Base-by-base conservation (phyloP, 2,329 filamentous ascomycete genomes). In the Pseudogymnoascus sp. region DNA sequence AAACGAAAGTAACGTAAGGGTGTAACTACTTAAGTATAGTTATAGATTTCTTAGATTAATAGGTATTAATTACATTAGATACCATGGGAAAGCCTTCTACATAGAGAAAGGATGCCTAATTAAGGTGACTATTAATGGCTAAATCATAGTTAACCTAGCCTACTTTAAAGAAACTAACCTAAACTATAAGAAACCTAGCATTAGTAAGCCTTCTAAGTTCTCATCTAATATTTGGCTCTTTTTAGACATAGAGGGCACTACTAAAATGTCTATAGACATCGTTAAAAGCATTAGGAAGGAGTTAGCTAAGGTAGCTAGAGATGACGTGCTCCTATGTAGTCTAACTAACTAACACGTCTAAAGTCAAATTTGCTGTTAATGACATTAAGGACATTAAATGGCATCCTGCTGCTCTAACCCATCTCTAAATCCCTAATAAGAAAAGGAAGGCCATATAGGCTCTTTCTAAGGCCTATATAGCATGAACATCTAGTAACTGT, bases 61-160 rank as follows among this genome's bases (percentile, higher is more conserved):
- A n/a, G 68, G 69, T 64, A 67, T 65, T 23, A 65, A 74, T 48
- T 66, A 72, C 67, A 65, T 61, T 61, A 65, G 75, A 61, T 77
- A 69, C 67, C 67, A 71, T 65, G 72, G 74, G 48, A 72, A 65
- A 37, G 71, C 69, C 48, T 77, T 76, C 65, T 69, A 73, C 62
- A 72, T 74, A 54, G 65, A 72, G 11, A 71, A 73, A 64, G 68
- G 65, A 41, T 57, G 65, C 6, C 61, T 63, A 54, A 48, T 71
- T 11, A 60, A 64, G 62, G 63, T 67, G 23, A 64, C 61, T 64
- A 62, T 74, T 62, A 60, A 71, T 21, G 68, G 69, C 63, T 65
- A 66, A 66, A 68, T 75, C 62, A 71, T 75, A 45, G 63, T 74
- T 25, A 67, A 74, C 68, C 65, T 69, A 16, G 64, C 64, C 51